Base-by-base conservation (phyloP, 805 yeast species). In the Ogataea ramenticola region DNA sequence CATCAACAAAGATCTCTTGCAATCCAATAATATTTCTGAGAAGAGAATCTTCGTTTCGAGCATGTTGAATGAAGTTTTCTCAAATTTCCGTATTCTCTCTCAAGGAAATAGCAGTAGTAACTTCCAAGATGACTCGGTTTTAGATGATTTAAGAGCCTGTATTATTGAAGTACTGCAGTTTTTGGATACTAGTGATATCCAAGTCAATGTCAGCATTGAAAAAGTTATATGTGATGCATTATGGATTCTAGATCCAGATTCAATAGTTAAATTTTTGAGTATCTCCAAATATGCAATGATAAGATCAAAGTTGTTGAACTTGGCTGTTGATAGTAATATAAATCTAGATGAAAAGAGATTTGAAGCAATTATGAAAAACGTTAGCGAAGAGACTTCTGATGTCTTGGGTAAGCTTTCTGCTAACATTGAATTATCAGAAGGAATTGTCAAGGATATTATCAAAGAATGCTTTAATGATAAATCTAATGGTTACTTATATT, bases 21-120 rank as follows among this genome's bases (percentile, higher is more conserved):
- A 55, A 40, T 49, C 16, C 8, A 27, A 29, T 12, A 20, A 34
- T 20, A 33, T 29, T 4, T 15, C 11, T 6, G 34, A 27, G 7
- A 39, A 39, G 20, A 27, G 22, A 31, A 19, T 31, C 6, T 39
- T 55, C 35, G 46, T 51, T 10, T 38, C 60, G 4, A 51, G 51
- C 3, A 41, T 62, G n/a, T 39, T 60, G n/a, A 57, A 56, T 44
- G 63, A 60, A 41, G 41, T 61, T 11, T 60, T 60, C 32, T 34
- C n/a, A 3, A 37, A 27, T 26, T 10, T 37, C 22, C 8, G 22
- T 22, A n/a, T 10, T 22, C 22, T 16, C 5, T 11, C 24, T 4
- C 17, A 3, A 3, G n/a, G 17, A 3, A 3, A 9, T 6, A 19
- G 14, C 16, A 15, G 8, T 5, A 37, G 21, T 21, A 15, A 36